phyloP scores from a whole-genome alignment of 345 rosid genomes.

The Isatis tinctoria region DNA sequence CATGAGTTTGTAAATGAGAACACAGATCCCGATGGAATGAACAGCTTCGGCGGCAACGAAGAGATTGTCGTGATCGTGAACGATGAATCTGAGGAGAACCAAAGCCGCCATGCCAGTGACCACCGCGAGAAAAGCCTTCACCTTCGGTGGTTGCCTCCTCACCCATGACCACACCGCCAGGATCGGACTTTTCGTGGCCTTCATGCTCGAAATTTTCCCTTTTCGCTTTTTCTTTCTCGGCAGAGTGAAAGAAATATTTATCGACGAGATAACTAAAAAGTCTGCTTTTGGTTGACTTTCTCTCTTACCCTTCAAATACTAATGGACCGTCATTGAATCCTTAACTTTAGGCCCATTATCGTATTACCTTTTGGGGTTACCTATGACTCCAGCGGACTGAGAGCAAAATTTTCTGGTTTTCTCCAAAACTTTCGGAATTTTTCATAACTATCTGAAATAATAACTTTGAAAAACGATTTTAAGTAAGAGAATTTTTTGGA shows the following conservation, averaged over 20 bases:
- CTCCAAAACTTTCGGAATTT: no score
- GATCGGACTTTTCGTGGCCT: constrained; percentile 58
- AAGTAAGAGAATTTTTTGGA: no score
- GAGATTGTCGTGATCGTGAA: constrained; percentile 96
- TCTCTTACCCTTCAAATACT: neutral
- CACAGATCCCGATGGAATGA: constrained; percentile 90
- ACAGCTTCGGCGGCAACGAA: constrained; percentile 99
- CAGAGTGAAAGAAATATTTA: constrained; percentile 2
- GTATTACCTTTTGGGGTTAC: no score
- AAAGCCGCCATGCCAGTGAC: constrained; percentile 89
- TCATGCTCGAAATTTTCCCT: constrained; percentile 43
- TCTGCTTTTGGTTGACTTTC: constrained; percentile 3
- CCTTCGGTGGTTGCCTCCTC: constrained; percentile 94
- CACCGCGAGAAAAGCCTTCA: constrained; percentile 90
- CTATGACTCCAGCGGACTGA: no score
- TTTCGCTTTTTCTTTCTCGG: neutral
- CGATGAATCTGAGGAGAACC: constrained; percentile 84
- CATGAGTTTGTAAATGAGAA: constrained; percentile 89
- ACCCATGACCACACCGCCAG: constrained; percentile 78
- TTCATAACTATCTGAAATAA: no score
- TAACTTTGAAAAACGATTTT: no score
- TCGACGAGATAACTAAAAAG: neutral
- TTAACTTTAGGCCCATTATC: constrained; percentile 7
- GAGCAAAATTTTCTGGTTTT: no score
- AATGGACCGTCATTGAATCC: neutral